Conservation (phyloP, 2,329 filamentous ascomycete genomes). For the Sporothrix dimorphospora region DNA sequence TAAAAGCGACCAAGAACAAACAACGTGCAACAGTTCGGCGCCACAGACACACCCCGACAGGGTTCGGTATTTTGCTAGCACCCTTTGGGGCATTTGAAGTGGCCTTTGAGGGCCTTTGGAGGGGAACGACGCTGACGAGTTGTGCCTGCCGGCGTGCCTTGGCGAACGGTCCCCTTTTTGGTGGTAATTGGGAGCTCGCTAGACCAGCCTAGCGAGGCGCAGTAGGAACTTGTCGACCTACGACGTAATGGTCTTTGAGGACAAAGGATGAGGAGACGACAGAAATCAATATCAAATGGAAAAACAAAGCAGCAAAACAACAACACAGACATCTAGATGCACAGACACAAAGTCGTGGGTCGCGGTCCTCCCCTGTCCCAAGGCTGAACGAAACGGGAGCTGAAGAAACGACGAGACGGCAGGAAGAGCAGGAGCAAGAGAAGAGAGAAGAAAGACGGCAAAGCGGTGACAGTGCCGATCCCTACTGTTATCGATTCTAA, state of each 20-base stretch:
- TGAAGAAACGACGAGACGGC: background rate
- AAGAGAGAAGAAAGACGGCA: background rate
- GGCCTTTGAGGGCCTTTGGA: background rate
- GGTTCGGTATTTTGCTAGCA: background rate
- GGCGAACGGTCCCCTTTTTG: background rate
- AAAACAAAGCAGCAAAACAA: background rate
- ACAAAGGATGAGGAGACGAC: background rate
- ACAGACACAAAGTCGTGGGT: background rate
- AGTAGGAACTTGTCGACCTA: background rate
- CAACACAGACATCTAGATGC: background rate
- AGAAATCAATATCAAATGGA: background rate
- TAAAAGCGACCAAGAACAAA: background rate
- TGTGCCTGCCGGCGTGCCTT: slow-evolving; percentile 13
- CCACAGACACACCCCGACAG: background rate
- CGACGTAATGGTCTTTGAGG: background rate
- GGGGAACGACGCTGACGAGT: background rate
- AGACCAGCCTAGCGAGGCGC: slow-evolving; percentile 14
- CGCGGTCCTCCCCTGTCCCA: background rate
- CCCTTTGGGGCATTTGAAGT: background rate
- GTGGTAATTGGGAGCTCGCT: background rate
- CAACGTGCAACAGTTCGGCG: background rate
- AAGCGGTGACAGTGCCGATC: background rate
- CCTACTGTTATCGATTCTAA: background rate
- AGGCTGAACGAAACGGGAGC: background rate
- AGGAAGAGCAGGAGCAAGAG: background rate